Evolutionary conservation across 495 filamentous ascomycete species (phyloP), one percentile per base, ranked within the genome.

Genomic region (Neurospora pannonica): DNA sequence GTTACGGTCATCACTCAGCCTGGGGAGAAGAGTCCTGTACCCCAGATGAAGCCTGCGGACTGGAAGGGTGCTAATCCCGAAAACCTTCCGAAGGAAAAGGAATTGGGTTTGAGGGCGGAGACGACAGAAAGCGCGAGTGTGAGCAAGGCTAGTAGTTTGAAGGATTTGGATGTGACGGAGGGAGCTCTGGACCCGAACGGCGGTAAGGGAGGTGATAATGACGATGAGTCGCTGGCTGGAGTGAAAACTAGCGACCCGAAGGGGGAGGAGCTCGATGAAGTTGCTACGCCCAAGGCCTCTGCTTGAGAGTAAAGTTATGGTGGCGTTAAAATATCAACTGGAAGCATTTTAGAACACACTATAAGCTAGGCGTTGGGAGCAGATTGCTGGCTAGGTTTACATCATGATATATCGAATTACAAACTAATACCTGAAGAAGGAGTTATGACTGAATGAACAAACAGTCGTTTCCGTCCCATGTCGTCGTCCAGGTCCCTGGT

Each of bases 1-100:
- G 40, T 8, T 42, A 42, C 40, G 3, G 81, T 85, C 2, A 88
- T 93, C 75, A 85, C 81, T 9, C 85, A 91, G 78, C 90, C 92
- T 0, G 82, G 86, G 67, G 83, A 86, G 5, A 88, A 90, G 21
- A 89, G 91, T 62, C 85, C 89, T 3, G 89, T 96, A 28, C 87
- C 86, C 4, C 91, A 95, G 83, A 88, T 86, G 81, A 76, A 79
- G 38, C 83, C 92, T 8, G 90, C 93, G 3, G 90, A 95, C 77
- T 95, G 92, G 93, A 88, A 88, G 71, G 89, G 90, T 0, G 83
- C 78, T 0, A 82, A 86, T 70, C 73, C 80, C 8, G 82, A 84
- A 48, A 79, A 85, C 7, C 83, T 85, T n/a, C 78, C 78, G 3
- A 78, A 86, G 2, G 83, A 86, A 17, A 91, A 89, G 79, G 86